Base-by-base conservation (phyloP, 2,329 filamentous ascomycete species). In the Colletotrichum paranaense region DNA sequence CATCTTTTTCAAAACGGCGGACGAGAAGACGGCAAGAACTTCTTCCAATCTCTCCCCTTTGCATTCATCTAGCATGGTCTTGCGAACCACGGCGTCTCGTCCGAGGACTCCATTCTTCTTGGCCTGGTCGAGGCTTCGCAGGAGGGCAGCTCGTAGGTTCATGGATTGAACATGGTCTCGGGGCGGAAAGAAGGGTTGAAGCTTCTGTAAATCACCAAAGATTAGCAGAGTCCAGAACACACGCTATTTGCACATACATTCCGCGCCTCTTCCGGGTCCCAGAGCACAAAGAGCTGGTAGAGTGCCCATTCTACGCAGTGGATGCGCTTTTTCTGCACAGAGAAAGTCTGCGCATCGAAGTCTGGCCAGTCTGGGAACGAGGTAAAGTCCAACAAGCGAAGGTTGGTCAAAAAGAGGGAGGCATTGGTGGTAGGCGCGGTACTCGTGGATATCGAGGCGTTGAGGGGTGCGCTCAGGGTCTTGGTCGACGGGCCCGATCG, bases 31-130 rank as follows among this genome's bases (percentile, higher is more conserved):
- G 3, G 94, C 91, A 32, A 98, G 87, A 1, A 98, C 85, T 79
- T 99, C 97, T 80, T 95, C 95, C 67, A 98, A 90, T 75, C 94
- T 92, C 67, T 98, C 95, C 6, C 96, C 96, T 76, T 93, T 95
- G 84, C 97, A 99, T 78, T 99, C 96, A 80, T 99, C 97, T 64
- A 99, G 86, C 94, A 98, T 98, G 0, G 95, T 97, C 85, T 98
- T 98, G 64, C 97, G 91, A 38, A 98, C 84, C 1, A 97, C 89
- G 0, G 90, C 89, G 79, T 98, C 95, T 62, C 94, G 89, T 3
- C 95, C 94, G 9, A 98, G 86, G 0, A 92, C 86, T 35, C 95
- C 95, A 84, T 91, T 94, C 85, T 97, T 97, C 86, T 98, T 98
- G 73, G 95, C 87, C 64, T 94, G 92, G 75, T 96, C 94, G 67